Conservation (phyloP, 2,329 filamentous ascomycete species). For the Penicillium sp. region DNA sequence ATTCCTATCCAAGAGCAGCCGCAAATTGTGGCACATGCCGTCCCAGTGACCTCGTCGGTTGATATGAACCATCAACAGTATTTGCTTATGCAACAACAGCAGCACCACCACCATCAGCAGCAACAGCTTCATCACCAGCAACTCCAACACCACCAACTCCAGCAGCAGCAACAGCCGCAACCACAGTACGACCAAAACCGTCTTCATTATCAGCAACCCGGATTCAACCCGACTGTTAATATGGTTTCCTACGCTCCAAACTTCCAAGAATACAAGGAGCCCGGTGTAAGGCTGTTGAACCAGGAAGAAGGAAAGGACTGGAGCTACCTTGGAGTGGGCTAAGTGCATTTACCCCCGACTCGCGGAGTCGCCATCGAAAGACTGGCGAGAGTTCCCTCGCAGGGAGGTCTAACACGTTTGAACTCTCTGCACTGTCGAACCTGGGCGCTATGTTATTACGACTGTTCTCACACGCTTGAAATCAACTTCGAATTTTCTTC, state of each 20-base stretch:
- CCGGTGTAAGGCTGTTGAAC: conserved; percentile 37
- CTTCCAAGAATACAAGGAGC: conserved; percentile 39
- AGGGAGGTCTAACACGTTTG: neutral
- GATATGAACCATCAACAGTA: conserved; percentile 39
- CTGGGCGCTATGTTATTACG: conserved; percentile 3
- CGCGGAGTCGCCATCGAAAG: neutral
- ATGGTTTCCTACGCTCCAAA: conserved; percentile 40
- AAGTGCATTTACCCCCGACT: conserved; percentile 17
- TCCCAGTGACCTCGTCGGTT: conserved; percentile 37
- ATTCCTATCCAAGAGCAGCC: conserved; percentile 37
- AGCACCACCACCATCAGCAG: conserved; percentile 31
- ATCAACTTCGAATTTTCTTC: neutral
- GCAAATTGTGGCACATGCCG: conserved; percentile 36
- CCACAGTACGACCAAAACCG: neutral
- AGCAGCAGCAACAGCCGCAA: conserved; percentile 38
- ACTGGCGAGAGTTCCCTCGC: neutral
- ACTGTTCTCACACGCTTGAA: conserved; percentile 15
- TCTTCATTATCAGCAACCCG: conserved; percentile 35
- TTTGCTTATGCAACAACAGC: conserved; percentile 37
- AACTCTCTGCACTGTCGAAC: neutral
- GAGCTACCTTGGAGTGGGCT: conserved; percentile 45
- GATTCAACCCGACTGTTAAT: conserved; percentile 35
- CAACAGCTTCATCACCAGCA: conserved; percentile 4
- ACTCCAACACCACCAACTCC: conserved; percentile 28
- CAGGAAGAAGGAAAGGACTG: conserved; percentile 48